Base-by-base conservation (phyloP, 2,329 filamentous ascomycete genomes). In the Talaromyces piceae region DNA sequence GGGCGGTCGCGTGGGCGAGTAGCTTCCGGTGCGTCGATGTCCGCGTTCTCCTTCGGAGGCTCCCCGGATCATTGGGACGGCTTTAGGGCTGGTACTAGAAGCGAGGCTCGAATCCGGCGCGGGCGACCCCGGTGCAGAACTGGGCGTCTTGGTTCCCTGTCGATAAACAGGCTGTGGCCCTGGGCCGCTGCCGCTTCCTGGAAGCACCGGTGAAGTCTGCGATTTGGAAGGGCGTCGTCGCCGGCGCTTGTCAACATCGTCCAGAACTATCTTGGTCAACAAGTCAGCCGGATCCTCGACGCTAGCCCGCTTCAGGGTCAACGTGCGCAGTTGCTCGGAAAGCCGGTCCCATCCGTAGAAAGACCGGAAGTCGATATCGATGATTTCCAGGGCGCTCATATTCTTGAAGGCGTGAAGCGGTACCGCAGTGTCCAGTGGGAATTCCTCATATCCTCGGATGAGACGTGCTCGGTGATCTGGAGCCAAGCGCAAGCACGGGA, bases 381-480 rank as follows among this genome's bases (percentile, higher is more conserved):
- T 91, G 49, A 98, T 88, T 68, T 98, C 93, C 57, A 98, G 77
- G 20, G 89, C 87, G 70, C 91, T 91, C 49, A 97, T 76, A 60
- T 97, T 98, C 73, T 98, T 97, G 80, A 98, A 97, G 7, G 88
- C 87, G 67, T 95, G 86, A n/a, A 98, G 77, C 18, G 93, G 93
- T 26, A 98, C 93, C 18, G 93, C 93, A 22, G 89, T 95, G 69
- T 98, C 93, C 68, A 97, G 96, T 2, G 93, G 93, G 59, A 97
- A 98, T 69, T 96, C 91, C 69, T 98, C 93, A 65, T 93, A 97
- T 25, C 91, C 91, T 58, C 85, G 81, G 59, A 98, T 96, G 55
- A 96, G 76, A 49, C 87, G 84, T 45, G 91, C 91, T 59, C 89
- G 87, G 75, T 90, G 91, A 69, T 98, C 93, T n/a, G 91, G 91